Evolutionary conservation across 202 grass and related monocot genomes (phyloP), one percentile per base, ranked within the genome.

Genomic region (Eragrostis tef): DNA sequence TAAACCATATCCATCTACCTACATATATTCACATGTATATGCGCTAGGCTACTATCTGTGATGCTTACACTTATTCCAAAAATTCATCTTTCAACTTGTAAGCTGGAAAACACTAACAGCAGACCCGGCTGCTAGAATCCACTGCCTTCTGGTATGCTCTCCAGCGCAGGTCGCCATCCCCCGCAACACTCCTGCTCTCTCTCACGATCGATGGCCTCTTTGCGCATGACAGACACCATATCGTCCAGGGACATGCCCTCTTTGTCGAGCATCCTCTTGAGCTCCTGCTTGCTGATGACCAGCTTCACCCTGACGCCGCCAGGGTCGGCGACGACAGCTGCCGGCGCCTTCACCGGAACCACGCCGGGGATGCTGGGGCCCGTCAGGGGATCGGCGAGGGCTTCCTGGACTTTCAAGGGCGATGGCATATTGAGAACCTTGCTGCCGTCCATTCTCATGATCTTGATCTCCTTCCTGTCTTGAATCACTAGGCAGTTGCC

Each of bases 81-180:
- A 29, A 80, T 10, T 51, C 42, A 82, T 62, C 67, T 31, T 36
- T 10, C 9, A 67, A 41, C 20, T 11, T 60, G 41, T 44, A 53
- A 67, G 48, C 63, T 26, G 7, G 0, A 27, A n/a, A 75, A 24
- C 11, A 8, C 29, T 31, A 31, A 31, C n/a, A n/a, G n/a, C n/a
- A n/a, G n/a, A 17, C 22, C 36, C 13, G 10, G 64, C 7, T 64
- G 46, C 64, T 60, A 89, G 19, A 25, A 64, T 80, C 92, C 90
- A 71, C 70, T 90, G 79, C 70, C 78, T 77, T 97, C 94, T 10
- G 94, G 91, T 94, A 94, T 97, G 68, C 94, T 97, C 42, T 88
- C 71, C 44, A 97, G 70, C 63, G 87, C 83, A 31, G 94, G 94
- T 24, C 81, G 86, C 94, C 94, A 97, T 24, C 85, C 91, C 45